Percentiles rank a stretch among this genome's conserved stretches.
phyloP scores from a whole-genome alignment of 768 basidiomycete species.

The Hypholoma fasciculare region DNA sequence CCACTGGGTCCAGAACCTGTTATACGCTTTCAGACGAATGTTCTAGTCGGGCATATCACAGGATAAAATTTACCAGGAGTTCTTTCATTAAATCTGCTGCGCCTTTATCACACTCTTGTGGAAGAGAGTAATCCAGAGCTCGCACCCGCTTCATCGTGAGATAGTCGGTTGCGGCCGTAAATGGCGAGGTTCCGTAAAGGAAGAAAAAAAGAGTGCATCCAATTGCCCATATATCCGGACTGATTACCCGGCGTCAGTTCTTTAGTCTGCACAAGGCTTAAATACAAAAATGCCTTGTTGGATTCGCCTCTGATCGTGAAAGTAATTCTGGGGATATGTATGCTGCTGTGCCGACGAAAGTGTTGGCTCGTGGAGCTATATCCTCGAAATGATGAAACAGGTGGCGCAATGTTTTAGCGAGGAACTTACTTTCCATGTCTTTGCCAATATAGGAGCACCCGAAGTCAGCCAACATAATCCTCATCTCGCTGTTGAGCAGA shows the following conservation, averaged over 20 bases:
- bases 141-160: conserved; percentile 96
- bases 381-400: conserved; percentile 4
- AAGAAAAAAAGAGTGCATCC: conserved; percentile 95
- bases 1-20: conserved; percentile 57
- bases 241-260: conserved; percentile 28
- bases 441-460: conserved; percentile 83
- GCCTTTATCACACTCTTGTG: conserved; percentile 79
- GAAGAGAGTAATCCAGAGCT: conserved; percentile 82
- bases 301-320: conserved; percentile 69
- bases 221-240: conserved; percentile 94
- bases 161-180: conserved; percentile 89
- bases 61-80: conserved; percentile 59
- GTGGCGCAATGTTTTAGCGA: conserved; percentile 2
- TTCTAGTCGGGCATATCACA: background rate
- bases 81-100: conserved; percentile 79
- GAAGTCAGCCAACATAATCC: conserved; percentile 96
- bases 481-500: conserved; percentile 81
- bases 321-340: conserved; percentile 39
- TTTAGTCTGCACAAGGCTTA: background rate
- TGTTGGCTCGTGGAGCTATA: conserved; percentile 28
- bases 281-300: conserved; percentile 57
- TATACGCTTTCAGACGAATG: conserved; percentile 9
- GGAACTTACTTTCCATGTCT: conserved; percentile 50
- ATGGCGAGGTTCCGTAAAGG: conserved; percentile 89
- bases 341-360: conserved; percentile 31